phyloP scores from a whole-genome alignment of 2,329 filamentous ascomycete genomes.

The Diplodia scrobiculata region DNA sequence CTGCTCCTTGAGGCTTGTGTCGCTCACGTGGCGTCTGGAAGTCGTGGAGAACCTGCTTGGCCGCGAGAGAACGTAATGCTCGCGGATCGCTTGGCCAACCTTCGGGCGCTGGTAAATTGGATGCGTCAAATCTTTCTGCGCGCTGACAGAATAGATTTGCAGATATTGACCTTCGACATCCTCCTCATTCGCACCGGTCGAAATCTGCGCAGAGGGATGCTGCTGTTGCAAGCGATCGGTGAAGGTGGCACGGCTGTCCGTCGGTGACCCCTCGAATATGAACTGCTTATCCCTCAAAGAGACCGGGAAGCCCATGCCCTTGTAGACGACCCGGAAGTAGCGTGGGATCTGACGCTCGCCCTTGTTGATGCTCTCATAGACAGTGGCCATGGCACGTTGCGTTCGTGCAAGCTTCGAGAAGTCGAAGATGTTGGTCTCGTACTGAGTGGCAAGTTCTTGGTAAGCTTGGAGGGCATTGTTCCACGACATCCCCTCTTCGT shows the following conservation, averaged over 20 bases:
- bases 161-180: constrained; percentile 90
- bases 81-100: constrained; percentile 78
- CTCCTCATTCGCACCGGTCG: constrained; percentile 68
- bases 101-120: constrained; percentile 86
- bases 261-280: constrained; percentile 80
- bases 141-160: constrained; percentile 76
- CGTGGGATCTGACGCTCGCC: constrained; percentile 76
- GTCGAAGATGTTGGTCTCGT: constrained; percentile 86
- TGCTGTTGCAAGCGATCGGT: constrained; percentile 90
- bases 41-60: constrained; percentile 79
- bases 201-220: constrained; percentile 80
- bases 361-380: constrained; percentile 85
- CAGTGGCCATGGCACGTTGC: constrained; percentile 85
- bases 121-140: constrained; percentile 79
- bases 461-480: constrained; percentile 84
- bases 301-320: constrained; percentile 81
- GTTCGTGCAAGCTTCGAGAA: constrained; percentile 88
- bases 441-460: constrained; percentile 86
- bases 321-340: constrained; percentile 90
- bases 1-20: constrained; percentile 68
- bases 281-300: constrained; percentile 86
- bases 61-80: constrained; percentile 77
- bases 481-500: constrained; percentile 94
- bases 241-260: constrained; percentile 77
- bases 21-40: constrained; percentile 67